phyloP scores from a whole-genome alignment of 768 basidiomycete species.

The Tylopilus plumbeoviolaceoides region DNA sequence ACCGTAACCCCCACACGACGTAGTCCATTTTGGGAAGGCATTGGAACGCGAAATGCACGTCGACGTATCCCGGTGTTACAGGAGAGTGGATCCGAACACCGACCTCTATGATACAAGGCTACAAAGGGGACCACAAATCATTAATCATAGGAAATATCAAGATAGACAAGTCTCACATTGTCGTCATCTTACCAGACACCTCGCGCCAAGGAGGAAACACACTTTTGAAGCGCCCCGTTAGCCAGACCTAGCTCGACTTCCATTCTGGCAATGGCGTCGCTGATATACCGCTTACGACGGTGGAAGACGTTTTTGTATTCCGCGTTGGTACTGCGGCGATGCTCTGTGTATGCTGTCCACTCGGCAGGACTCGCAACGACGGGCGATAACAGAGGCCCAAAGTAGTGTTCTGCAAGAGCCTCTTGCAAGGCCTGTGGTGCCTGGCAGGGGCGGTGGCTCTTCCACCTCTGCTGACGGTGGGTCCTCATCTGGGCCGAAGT shows the following conservation, averaged over 20 bases:
- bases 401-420: slow-evolving; percentile 4
- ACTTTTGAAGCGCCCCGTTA: too few relatives aligned
- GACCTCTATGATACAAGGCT: background rate
- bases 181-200: too few relatives aligned
- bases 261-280: background rate
- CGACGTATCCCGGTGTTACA: slow-evolving; percentile 10
- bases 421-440: background rate
- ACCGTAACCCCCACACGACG: slow-evolving; percentile 11
- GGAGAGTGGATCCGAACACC: slow-evolving; percentile 7
- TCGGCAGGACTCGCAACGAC: background rate
- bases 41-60: slow-evolving; percentile 15
- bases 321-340: slow-evolving; percentile 4
- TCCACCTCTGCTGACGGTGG: too few relatives aligned
- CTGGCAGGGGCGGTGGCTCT: too few relatives aligned
- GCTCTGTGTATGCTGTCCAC: slow-evolving; percentile 5
- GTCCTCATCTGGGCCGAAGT: too few relatives aligned
- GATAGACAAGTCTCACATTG: too few relatives aligned
- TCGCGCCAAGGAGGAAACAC: too few relatives aligned
- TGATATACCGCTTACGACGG: background rate
- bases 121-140: too few relatives aligned
- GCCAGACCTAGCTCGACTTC: slow-evolving; percentile 5
- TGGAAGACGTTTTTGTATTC: background rate
- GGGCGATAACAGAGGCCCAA: slow-evolving; percentile 7
- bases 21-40: background rate
- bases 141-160: too few relatives aligned